Base-by-base conservation (phyloP, 2,329 filamentous ascomycete genomes). In the Sclerotinia glacialis region DNA sequence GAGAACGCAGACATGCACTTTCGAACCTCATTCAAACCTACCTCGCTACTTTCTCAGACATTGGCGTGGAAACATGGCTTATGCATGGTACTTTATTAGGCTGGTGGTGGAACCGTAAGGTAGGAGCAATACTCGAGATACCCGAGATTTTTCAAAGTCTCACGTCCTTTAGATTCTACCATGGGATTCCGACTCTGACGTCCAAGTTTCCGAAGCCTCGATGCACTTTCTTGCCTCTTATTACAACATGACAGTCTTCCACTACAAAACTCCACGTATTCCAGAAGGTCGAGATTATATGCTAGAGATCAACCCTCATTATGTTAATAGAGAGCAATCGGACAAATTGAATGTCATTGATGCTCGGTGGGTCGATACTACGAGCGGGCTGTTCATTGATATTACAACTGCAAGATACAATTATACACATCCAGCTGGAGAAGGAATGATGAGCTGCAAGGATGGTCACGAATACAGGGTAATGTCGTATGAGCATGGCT, bases 61-160 rank as follows among this genome's bases (percentile, higher is more conserved):
- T 89, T 67, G 85, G 85, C 3, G 78, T 75, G 11, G 74, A 77
- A 67, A 76, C 75, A 66, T 77, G 75, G 75, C 85, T 95, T 67
- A 91, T 92, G 67, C 92, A 96, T 77, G 92, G 92, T 62, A 93
- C 91, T 16, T 80, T 95, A 62, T 80, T 96, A 28, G 92, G 91
- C 12, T 96, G 92, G 92, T 95, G 90, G 90, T 96, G 92, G 92
- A 93, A 92, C 68, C 71, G 72, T 23, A 76, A 75, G 71, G 74
- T 75, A 64, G 0, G 21, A 37, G 28, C 14, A 18, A 72, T 69
- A 26, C 34, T 26, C 12, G 21, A 37, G 50, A 52, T 12, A 21
- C 16, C n/a, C 34, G 26, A 44, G 28, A 37, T 21, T 12, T 9
- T 23, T 23, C 9, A 26, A 14, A 40, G 31, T 40, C 49, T 21